These are phyloP conservation scores for Chaetomium fimeti DNA, from an alignment of 495 filamentous ascomycete species.

Conservation along the genomic window DNA sequence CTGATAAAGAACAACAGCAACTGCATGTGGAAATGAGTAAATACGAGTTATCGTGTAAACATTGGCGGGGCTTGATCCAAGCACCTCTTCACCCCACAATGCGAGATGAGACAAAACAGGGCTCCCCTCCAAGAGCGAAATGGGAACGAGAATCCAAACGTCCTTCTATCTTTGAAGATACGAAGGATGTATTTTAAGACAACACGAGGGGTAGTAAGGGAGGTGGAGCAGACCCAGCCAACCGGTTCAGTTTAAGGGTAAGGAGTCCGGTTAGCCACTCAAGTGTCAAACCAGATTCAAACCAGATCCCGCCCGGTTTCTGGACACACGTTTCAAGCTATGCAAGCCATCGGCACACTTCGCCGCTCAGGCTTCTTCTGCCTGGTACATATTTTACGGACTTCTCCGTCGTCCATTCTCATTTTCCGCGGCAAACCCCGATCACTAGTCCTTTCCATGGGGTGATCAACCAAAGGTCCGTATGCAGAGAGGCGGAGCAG, in stretches of 20 bases:
- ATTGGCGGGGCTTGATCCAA: background rate
- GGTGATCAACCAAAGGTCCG: too few species aligned
- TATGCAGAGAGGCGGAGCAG: background rate
- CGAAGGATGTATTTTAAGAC: too few species aligned
- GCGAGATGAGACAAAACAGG: background rate
- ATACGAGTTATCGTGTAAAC: background rate
- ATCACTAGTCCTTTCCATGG: too few species aligned
- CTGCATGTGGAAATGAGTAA: background rate
- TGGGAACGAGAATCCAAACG: background rate
- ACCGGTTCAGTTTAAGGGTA: background rate
- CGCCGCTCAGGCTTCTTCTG: too few species aligned
- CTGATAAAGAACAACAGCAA: too few species aligned
- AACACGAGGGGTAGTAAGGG: background rate
- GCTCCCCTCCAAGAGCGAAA: background rate
- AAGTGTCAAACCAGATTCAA: background rate
- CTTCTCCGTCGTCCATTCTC: too few species aligned
- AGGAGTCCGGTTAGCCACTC: background rate
- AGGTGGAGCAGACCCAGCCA: background rate
- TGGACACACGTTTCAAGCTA: constrained; percentile 5
- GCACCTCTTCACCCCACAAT: background rate
- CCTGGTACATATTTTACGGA: too few species aligned
- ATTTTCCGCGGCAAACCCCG: too few species aligned
- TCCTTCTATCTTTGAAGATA: background rate
- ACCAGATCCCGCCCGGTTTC: background rate
- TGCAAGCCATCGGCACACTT: constrained; percentile 7